phyloP scores from a whole-genome alignment of 2,329 filamentous ascomycete species.

The Paracorniculantispora psalliotae region DNA sequence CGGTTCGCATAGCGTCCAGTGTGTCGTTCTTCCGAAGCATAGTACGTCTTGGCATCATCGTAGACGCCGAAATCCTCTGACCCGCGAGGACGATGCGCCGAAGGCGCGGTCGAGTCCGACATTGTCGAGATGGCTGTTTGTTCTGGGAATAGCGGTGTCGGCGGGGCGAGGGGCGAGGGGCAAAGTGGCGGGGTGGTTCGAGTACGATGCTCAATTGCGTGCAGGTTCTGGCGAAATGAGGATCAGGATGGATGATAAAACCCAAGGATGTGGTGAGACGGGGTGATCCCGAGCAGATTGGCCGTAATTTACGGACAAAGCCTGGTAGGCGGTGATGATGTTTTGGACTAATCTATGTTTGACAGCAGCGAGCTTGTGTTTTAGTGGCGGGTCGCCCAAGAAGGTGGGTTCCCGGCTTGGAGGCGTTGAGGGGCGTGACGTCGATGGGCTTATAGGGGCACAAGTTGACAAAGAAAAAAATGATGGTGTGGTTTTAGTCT shows the following conservation, averaged over 20 bases:
- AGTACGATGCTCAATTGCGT: neutral
- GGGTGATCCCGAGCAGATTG: neutral
- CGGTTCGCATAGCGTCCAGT: conserved; percentile 44
- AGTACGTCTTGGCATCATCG: conserved; percentile 56
- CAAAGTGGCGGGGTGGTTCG: conserved; percentile 1
- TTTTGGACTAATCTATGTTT: neutral
- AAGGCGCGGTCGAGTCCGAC: conserved; percentile 10
- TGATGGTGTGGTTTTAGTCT: neutral
- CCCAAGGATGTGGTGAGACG: neutral
- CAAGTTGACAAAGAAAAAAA: neutral
- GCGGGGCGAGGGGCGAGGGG: conserved; percentile 5
- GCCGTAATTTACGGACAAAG: neutral
- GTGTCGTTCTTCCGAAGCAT: conserved; percentile 51
- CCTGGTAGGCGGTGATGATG: neutral
- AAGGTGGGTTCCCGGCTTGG: neutral
- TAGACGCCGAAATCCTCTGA: conserved; percentile 48
- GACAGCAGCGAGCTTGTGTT: neutral
- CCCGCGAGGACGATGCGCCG: conserved; percentile 20
- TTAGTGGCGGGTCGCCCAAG: conserved; percentile 6
- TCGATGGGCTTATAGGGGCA: neutral
- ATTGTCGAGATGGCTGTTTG: conserved; percentile 8
- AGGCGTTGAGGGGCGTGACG: neutral
- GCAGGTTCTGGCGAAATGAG: neutral
- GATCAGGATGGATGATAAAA: neutral
- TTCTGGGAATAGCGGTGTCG: conserved; percentile 11